Percentiles rank a stretch among this genome's conserved stretches.
phyloP scores from a whole-genome alignment of 2,329 filamentous ascomycete species.

The Mycogone perniciosa region DNA sequence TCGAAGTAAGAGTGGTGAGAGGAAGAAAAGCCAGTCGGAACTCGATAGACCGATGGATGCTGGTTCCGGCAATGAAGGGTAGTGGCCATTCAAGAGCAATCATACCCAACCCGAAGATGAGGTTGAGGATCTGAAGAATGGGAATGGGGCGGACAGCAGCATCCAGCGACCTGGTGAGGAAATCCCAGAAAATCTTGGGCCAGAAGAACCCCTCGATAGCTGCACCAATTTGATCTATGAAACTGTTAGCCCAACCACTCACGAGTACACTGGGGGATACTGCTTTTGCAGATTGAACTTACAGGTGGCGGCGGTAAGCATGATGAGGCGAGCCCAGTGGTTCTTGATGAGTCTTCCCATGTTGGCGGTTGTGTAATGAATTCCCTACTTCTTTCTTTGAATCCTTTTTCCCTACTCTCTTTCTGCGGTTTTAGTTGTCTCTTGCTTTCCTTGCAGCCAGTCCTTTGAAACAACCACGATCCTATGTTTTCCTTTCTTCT shows the following conservation, averaged over 20 bases:
- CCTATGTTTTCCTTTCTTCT: conserved; percentile 1
- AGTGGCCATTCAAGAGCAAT: conserved; percentile 91
- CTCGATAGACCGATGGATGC: conserved; percentile 82
- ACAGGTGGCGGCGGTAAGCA: conserved; percentile 78
- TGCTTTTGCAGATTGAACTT: conserved; percentile 29
- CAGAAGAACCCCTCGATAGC: conserved; percentile 89
- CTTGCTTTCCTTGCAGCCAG: conserved; percentile 4
- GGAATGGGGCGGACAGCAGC: conserved; percentile 81
- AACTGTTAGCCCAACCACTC: not conserved
- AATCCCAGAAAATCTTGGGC: conserved; percentile 99
- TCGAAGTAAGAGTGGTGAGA: conserved; percentile 64
- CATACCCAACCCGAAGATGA: conserved; percentile 71
- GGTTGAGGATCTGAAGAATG: conserved; percentile 81
- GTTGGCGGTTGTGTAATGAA: conserved; percentile 20
- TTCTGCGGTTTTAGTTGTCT: not conserved
- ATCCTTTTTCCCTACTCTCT: conserved; percentile 7
- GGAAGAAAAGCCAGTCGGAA: conserved; percentile 77
- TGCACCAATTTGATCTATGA: conserved; percentile 77
- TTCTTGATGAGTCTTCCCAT: conserved; percentile 99
- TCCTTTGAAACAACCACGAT: not conserved
- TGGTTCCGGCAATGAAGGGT: conserved; percentile 65
- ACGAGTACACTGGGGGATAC: not conserved
- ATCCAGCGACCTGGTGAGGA: conserved; percentile 85
- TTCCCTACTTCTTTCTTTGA: not conserved
- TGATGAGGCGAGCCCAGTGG: conserved; percentile 93